Evolutionary conservation across 2,329 filamentous ascomycete genomes (phyloP), one percentile per base, ranked within the genome.

Genomic region (Alternaria ventricosa): DNA sequence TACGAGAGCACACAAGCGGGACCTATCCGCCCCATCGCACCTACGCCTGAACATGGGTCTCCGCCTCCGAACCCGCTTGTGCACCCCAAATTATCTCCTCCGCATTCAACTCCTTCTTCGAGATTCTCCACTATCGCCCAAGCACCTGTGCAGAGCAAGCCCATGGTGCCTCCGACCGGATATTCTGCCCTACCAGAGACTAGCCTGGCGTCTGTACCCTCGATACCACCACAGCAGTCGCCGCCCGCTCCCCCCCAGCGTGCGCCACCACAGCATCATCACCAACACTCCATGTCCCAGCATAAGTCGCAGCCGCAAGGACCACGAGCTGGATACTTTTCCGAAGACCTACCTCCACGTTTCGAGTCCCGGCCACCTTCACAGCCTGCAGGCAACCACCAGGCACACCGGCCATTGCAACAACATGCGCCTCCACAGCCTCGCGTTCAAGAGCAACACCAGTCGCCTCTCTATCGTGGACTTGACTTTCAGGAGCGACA

Each of bases 1-100:
- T 84, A 84, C 61, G 83, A 85, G 59, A 79, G 79, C 56, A 78
- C 78, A 11, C 73, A 74, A 54, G 71, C 78, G 13, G 71, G 75
- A 57, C 71, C 77, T 18, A 81, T 80, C 13, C 81, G 83, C 9
- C 75, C 81, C 36, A 75, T 84, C 60, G 83, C 82, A 30, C 82
- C 82, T 11, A 83, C 78, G 6, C 82, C 78, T n/a, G 84, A 84
- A 43, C 78, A 82, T 23, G 81, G 82, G 44, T 75, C 79, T 25
- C 71, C 76, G 6, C 67, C 73, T 41, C 61, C 66, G 13, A 71
- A 69, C 36, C 51, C 72, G 12, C 60, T 72, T 51, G 60, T 71
- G 22, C 59, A 78, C 12, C 78, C 81, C 28, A 80, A 82, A 62
- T 71, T 74, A 11, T 82, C 82, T 7, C 81, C 82, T 60, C 77